Evolutionary conservation across 805 yeast genomes (phyloP).

Genomic region (Teunomyces stri): DNA sequence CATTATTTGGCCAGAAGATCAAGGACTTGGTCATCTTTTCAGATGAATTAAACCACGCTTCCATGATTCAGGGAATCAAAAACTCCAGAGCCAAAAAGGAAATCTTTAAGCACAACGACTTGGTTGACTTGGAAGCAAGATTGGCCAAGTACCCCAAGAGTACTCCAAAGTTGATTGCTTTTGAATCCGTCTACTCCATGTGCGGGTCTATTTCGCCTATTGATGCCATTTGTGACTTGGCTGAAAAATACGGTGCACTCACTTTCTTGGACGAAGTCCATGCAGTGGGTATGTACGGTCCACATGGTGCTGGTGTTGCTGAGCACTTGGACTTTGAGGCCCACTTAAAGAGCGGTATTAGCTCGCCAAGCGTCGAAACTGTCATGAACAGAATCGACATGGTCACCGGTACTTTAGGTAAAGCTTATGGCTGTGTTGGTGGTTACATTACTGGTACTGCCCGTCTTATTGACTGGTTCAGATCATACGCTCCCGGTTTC

Average conservation of each 20-base stretch:
- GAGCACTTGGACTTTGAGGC: conserved; percentile 90
- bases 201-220: conserved; percentile 97
- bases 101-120: conserved; percentile 87
- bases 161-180: conserved; percentile 94
- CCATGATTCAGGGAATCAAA: conserved; percentile 94
- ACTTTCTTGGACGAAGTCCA: conserved; percentile 98
- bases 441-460: conserved; percentile 94
- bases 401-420: conserved; percentile 96
- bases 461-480: conserved; percentile 85
- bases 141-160: conserved; percentile 78
- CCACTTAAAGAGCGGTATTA: conserved; percentile 67
- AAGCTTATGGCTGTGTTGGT: conserved; percentile 95
- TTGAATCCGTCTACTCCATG: conserved; percentile 97
- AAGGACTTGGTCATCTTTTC: conserved; percentile 88
- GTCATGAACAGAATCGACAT: conserved; percentile 90
- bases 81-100: conserved; percentile 88
- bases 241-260: conserved; percentile 95
- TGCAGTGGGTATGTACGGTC: conserved; percentile 98
- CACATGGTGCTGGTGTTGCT: conserved; percentile 99
- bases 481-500: conserved; percentile 96
- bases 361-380: conserved; percentile 48
- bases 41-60: conserved; percentile 93
- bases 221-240: conserved; percentile 87
- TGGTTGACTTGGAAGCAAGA: conserved; percentile 75
- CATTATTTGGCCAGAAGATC: conserved; percentile 86